A percentile compares a stretch with the other conserved stretches of the same genome.
phyloP scores from a whole-genome alignment of 176 grass and related monocot species.

The Phoenix roebelenii region DNA sequence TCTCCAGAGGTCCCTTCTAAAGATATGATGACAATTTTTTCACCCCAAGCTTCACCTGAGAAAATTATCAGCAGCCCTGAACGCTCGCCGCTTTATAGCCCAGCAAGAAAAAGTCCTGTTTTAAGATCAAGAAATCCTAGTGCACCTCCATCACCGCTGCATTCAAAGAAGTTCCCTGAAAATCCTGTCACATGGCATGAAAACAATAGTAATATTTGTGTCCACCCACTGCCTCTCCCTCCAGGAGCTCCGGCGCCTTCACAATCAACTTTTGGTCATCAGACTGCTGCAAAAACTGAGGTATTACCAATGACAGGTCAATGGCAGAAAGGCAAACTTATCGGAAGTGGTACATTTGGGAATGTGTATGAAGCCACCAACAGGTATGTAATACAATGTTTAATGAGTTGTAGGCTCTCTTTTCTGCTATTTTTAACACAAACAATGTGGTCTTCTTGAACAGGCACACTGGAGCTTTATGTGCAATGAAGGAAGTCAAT shows the following conservation, averaged over 20 bases:
- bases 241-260: constrained; percentile 39
- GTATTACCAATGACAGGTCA: constrained; percentile 44
- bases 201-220: constrained; percentile 32
- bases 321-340: constrained; percentile 84
- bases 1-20: constrained; percentile 32
- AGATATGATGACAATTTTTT: constrained; percentile 35
- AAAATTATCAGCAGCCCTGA: constrained; percentile 47
- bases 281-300: constrained; percentile 39
- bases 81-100: constrained; percentile 29
- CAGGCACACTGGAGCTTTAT: constrained; percentile 88
- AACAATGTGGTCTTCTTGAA: constrained; percentile 21
- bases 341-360: constrained; percentile 92
- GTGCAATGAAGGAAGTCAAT: constrained; percentile 99
- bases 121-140: constrained; percentile 48
- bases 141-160: constrained; percentile 72
- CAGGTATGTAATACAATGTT: constrained; percentile 34
- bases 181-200: constrained; percentile 24
- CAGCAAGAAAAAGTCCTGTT: constrained; percentile 34
- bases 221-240: constrained; percentile 76
- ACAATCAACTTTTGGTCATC: constrained; percentile 34
- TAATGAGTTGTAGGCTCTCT: constrained; percentile 1
- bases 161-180: constrained; percentile 44
- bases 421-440: constrained; percentile 13
- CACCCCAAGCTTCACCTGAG: constrained; percentile 43
- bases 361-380: constrained; percentile 93